Evolutionary conservation across 345 rosid genomes (phyloP), one percentile per base, ranked within the genome.

Genomic region (Salix udensis): DNA sequence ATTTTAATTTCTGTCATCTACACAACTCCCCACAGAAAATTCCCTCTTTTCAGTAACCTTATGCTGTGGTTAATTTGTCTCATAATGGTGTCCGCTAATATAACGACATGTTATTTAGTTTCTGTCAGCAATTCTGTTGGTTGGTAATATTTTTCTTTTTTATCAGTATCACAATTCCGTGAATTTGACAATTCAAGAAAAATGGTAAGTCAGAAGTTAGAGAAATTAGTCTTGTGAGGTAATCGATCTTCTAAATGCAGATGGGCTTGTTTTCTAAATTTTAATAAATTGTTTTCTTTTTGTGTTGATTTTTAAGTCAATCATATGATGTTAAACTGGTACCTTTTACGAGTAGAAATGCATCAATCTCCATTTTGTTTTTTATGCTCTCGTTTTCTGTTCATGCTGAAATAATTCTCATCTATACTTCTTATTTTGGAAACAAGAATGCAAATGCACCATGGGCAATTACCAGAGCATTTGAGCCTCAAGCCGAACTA

Each of bases 401-500:
- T 34, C 61, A 10, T 55, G 50, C 26, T 61, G 3, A 46, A 1
- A 31, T 78, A 68, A 61, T 73, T 23, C 12, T 68, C 42, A 26
- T 74, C 31, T 19, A 7, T 69, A 37, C 15, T 68, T 76, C 24
- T n/a, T 58, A 37, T 80, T 76, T 81, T 81, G 71, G 36, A 52
- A 72, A 60, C 72, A 31, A 82, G 84, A 74, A 70, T 66, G 68
- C 64, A 14, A 69, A 68, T 13, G 73, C 21, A 13, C 58, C 71
- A 7, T 66, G 69, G 76, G 50, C 55, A 16, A 30, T 26, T 67
- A 66, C 72, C 4, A 75, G 74, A 60, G 82, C 78, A n/a, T 68
- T 78, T 6, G 86, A 69, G 67, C 23, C 81, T 36, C 68, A 80
- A 70, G 77, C 81, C 14, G 77, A 69, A n/a, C 74, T 81, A 44